A percentile compares a stretch with the other conserved stretches of the same genome.
phyloP scores from a whole-genome alignment of 176 grass and related monocot species.

The Calamus simplicifolius region DNA sequence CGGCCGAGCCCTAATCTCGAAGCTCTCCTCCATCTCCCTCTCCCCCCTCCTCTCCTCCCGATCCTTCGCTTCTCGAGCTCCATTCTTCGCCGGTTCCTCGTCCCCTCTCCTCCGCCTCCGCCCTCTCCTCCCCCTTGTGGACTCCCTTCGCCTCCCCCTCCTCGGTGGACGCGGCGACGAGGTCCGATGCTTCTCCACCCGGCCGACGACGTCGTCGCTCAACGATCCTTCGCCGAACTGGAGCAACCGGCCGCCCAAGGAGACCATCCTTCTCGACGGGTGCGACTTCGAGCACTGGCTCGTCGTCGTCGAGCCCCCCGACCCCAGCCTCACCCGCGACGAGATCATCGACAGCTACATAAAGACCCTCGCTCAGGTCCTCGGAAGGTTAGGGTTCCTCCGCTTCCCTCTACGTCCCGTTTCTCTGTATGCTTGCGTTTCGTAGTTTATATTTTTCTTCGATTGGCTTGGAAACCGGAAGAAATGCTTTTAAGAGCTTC shows the following conservation, averaged over 20 bases:
- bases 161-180: no score
- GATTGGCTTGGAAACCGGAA: no score
- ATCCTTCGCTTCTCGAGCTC: constrained; percentile 16
- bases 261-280: constrained; percentile 73
- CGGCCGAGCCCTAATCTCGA: not conserved
- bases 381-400: constrained; percentile 46
- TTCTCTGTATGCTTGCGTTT: not conserved
- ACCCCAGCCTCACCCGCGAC: constrained; percentile 50
- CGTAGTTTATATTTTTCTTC: no score
- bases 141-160: not conserved
- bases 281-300: constrained; percentile 97
- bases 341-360: constrained; percentile 86
- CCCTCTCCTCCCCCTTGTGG: constrained; percentile 12
- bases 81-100: not conserved
- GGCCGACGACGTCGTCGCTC: constrained; percentile 51
- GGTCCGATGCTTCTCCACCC: constrained; percentile 35
- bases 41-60: not conserved
- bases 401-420: not conserved
- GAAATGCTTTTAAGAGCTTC: no score
- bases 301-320: constrained; percentile 70
- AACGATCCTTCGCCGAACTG: constrained; percentile 65
- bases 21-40: constrained; percentile 1
- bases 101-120: constrained; percentile 4
- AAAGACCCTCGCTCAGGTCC: constrained; percentile 61
- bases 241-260: constrained; percentile 73